phyloP scores from a whole-genome alignment of 352 stramenopile species.

The Pythium oligandrum region DNA sequence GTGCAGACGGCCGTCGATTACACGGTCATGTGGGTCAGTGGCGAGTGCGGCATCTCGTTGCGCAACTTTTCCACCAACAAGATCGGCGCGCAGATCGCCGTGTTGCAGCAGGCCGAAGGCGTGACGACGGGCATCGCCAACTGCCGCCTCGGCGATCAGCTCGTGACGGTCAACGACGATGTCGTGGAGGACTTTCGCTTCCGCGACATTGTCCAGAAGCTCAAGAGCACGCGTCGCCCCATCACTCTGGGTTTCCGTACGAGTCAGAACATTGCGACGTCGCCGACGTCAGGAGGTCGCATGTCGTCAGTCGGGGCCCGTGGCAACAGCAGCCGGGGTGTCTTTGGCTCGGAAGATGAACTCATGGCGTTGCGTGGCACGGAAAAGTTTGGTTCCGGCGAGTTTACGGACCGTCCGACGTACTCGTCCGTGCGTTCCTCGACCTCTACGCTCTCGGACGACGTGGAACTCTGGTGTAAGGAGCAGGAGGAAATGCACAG shows the following conservation, averaged over 20 bases:
- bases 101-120: constrained; percentile 72
- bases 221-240: constrained; percentile 63
- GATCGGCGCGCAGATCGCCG: constrained; percentile 72
- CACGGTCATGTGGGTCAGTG: constrained; percentile 76
- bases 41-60: constrained; percentile 80
- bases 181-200: constrained; percentile 52
- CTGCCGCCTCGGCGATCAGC: constrained; percentile 66
- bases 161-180: constrained; percentile 73
- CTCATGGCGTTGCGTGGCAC: too few species aligned
- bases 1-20: constrained; percentile 31
- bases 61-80: constrained; percentile 77
- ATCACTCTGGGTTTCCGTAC: constrained; percentile 68
- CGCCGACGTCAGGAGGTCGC: constrained; percentile 26
- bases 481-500: constrained; percentile 86
- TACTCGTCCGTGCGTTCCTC: constrained; percentile 44
- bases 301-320: constrained; percentile 5
- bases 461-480: constrained; percentile 71
- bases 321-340: constrained; percentile 12
- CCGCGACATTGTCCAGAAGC: constrained; percentile 71
- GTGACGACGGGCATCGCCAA: constrained; percentile 77
- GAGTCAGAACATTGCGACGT: constrained; percentile 68
- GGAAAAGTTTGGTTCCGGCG: too few species aligned
- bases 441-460: constrained; percentile 64
- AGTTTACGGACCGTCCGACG: constrained; percentile 27
- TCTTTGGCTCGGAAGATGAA: constrained; percentile 4